These are phyloP conservation scores for Malus domestica DNA, from an alignment of 306 rosid genomes.

Conservation along the genomic window DNA sequence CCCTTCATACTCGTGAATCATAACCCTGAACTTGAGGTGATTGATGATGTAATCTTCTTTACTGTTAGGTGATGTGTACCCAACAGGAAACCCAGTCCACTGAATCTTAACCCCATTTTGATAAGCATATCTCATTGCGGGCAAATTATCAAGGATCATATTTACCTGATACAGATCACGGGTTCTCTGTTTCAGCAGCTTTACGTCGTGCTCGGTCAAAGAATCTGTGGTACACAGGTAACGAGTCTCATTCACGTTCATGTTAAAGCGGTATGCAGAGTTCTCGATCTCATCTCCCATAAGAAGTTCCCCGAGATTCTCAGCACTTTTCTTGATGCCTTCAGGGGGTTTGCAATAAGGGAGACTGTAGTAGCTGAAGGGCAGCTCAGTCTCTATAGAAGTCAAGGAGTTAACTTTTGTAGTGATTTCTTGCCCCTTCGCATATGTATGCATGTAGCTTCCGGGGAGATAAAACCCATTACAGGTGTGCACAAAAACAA, in stretches of 20 bases:
- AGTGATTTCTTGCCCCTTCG: conserved; percentile 40
- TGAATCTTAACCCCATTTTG: conserved; percentile 75
- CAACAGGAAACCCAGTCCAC: conserved; percentile 97
- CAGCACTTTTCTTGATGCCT: conserved; percentile 78
- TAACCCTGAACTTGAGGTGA: conserved; percentile 75
- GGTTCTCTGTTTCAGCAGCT: conserved; percentile 80
- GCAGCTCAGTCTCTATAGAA: conserved; percentile 93
- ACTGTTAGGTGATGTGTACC: conserved; percentile 54
- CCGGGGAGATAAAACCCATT: conserved; percentile 87
- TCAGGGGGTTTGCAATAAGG: conserved; percentile 63
- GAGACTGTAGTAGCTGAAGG: conserved; percentile 80
- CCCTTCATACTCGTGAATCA: conserved; percentile 91
- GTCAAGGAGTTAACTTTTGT: conserved; percentile 91
- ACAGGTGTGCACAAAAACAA: conserved; percentile 26
- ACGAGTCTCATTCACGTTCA: conserved; percentile 66
- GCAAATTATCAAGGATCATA: conserved; percentile 91
- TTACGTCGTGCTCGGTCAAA: conserved; percentile 64
- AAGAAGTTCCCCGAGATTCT: conserved; percentile 90
- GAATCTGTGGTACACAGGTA: conserved; percentile 61
- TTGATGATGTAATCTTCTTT: conserved; percentile 77
- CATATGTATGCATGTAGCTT: conserved; percentile 83
- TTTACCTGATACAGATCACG: conserved; percentile 90
- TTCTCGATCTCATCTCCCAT: conserved; percentile 91
- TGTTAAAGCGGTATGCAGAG: conserved; percentile 66
- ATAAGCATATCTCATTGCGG: conserved; percentile 72